Evolutionary conservation across 345 rosid genomes (phyloP).

Genomic region (Corchorus capsularis): DNA sequence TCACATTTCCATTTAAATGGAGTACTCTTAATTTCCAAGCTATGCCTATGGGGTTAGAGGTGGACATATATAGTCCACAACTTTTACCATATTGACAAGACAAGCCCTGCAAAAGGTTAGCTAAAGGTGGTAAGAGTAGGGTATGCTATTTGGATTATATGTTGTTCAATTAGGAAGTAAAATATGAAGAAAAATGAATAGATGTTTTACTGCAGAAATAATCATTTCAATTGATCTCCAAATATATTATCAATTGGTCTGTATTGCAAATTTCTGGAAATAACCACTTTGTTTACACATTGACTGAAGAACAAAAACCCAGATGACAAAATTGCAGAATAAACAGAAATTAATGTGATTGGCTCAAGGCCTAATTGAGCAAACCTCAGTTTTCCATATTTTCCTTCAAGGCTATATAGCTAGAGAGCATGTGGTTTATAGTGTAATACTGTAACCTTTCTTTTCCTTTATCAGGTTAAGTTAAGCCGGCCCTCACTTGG

Average conservation of each 20-base stretch:
- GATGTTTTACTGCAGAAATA: not conserved
- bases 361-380: slow-evolving; percentile 3
- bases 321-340: not conserved
- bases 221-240: not conserved
- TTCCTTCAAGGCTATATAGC: not conserved
- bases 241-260: not conserved
- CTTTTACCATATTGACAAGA: slow-evolving; percentile 13
- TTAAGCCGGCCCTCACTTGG: slow-evolving; percentile 3
- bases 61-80: too few relatives aligned
- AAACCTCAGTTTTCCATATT: slow-evolving; percentile 8
- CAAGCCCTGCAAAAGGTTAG: not conserved
- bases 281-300: not conserved
- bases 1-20: too few relatives aligned
- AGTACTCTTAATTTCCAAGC: too few relatives aligned
- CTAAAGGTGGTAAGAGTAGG: too few relatives aligned
- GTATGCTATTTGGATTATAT: not conserved
- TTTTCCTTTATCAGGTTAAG: not conserved
- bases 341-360: not conserved
- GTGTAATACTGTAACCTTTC: too few relatives aligned
- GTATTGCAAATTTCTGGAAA: not conserved
- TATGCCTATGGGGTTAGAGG: not conserved
- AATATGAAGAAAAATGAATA: not conserved
- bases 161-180: not conserved
- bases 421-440: not conserved
- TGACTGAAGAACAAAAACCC: slow-evolving; percentile 16